Conservation (phyloP, 176 grass and related monocot genomes). For the Paspalum vaginatum region DNA sequence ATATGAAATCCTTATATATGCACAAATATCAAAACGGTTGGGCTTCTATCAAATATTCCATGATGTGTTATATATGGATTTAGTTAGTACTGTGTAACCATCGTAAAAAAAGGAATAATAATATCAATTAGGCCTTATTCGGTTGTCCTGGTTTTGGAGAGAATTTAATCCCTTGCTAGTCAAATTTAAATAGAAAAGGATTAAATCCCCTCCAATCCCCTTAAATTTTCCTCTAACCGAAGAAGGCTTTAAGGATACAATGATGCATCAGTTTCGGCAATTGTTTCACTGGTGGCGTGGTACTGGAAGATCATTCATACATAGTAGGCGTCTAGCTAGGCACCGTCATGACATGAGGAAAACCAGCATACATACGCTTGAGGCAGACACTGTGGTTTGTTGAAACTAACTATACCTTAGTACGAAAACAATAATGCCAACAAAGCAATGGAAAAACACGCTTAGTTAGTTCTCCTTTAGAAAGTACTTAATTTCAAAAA, state of each 20-base stretch:
- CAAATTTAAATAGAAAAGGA: too few species aligned
- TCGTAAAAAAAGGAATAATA: background rate
- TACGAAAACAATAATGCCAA: background rate
- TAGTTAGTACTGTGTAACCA: background rate
- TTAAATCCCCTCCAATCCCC: too few species aligned
- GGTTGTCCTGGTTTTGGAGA: too few species aligned
- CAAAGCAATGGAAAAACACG: too few species aligned
- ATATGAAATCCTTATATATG: background rate
- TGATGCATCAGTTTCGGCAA: background rate
- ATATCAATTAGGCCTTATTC: background rate
- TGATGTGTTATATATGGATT: background rate
- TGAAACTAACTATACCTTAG: background rate
- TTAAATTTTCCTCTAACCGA: too few species aligned
- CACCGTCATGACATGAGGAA: too few species aligned
- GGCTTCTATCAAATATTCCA: background rate
- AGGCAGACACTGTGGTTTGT: background rate
- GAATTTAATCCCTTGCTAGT: too few species aligned
- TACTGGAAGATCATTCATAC: background rate
- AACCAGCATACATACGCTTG: too few species aligned
- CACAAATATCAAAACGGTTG: background rate
- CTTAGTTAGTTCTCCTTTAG: background rate
- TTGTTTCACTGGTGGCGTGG: background rate
- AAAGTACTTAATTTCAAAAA: background rate
- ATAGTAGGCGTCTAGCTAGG: too few species aligned
- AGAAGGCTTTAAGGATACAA: too few species aligned